Percentiles rank a stretch among this genome's conserved stretches.
Conservation (phyloP, 345 rosid species). For the Linum usitatissimum region DNA sequence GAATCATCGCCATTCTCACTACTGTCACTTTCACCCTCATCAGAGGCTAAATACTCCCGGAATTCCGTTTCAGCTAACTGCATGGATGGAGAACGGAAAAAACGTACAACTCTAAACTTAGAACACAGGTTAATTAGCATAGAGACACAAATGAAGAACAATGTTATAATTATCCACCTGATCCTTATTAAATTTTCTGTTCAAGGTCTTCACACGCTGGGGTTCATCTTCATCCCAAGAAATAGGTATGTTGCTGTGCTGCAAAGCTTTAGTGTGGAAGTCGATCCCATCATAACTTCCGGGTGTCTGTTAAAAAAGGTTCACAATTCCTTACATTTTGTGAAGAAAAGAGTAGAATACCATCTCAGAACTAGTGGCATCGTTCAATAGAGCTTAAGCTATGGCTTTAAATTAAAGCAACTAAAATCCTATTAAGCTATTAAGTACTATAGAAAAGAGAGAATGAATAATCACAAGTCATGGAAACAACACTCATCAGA, state of each 20-base stretch:
- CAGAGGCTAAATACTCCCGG: slow-evolving; percentile 83
- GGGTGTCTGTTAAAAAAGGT: slow-evolving; percentile 47
- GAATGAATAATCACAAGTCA: too few species aligned
- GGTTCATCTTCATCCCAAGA: slow-evolving; percentile 99
- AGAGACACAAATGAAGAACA: neutral
- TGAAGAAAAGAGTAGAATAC: neutral
- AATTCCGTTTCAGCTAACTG: slow-evolving; percentile 74
- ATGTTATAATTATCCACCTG: slow-evolving; percentile 36
- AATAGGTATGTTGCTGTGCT: slow-evolving; percentile 59
- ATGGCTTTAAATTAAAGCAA: too few species aligned
- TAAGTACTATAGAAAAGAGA: too few species aligned
- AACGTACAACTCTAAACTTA: neutral
- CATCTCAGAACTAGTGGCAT: too few species aligned
- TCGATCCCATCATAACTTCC: slow-evolving; percentile 55
- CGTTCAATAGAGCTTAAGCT: too few species aligned
- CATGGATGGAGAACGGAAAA: slow-evolving; percentile 1
- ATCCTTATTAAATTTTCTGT: slow-evolving; percentile 56
- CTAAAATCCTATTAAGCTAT: too few species aligned
- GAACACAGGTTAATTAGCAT: neutral
- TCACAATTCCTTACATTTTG: neutral
- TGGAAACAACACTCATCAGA: too few species aligned
- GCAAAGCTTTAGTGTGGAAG: slow-evolving; percentile 74
- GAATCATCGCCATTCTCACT: slow-evolving; percentile 22
- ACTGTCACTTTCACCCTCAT: slow-evolving; percentile 55
- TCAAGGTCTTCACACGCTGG: slow-evolving; percentile 64